phyloP scores from a whole-genome alignment of 225 moss, liverwort and hornwort species.

The Pseudisothecium myosuroides region DNA sequence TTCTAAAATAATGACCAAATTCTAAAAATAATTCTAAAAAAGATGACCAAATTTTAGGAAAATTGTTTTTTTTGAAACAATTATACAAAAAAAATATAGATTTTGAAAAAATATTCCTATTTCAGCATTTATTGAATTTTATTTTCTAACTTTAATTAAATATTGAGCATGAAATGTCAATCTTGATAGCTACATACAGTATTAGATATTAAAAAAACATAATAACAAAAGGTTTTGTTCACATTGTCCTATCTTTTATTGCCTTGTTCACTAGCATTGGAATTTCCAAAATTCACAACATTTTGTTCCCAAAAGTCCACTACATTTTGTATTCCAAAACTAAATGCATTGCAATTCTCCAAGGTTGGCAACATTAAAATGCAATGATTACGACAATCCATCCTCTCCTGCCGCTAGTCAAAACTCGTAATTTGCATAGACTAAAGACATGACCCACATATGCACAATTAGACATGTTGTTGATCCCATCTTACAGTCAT shows the following conservation, averaged over 20 bases:
- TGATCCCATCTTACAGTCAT: too few species aligned
- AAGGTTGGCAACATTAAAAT: background rate
- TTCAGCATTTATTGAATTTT: fast-evolving
- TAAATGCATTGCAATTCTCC: background rate
- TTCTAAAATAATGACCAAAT: too few species aligned
- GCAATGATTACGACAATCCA: too few species aligned
- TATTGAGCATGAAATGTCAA: background rate
- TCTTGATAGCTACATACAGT: fast-evolving
- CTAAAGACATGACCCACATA: background rate
- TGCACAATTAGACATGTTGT: background rate
- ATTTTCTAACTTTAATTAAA: background rate
- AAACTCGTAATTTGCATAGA: background rate
- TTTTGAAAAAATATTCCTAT: background rate
- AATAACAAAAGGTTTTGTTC: background rate
- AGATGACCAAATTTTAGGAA: too few species aligned
- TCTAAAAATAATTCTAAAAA: background rate
- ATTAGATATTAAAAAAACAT: background rate
- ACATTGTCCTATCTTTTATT: background rate
- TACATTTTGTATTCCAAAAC: fast-evolving
- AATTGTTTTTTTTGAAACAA: background rate
- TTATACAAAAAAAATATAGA: fast-evolving
- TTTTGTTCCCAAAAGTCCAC: background rate
- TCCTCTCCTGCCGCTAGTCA: too few species aligned
- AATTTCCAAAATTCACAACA: background rate
- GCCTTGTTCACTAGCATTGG: background rate